These are phyloP conservation scores for Gilbertella persicaria DNA, from an alignment of 371 early-diverging fungal genomes.

Conservation along the genomic window DNA sequence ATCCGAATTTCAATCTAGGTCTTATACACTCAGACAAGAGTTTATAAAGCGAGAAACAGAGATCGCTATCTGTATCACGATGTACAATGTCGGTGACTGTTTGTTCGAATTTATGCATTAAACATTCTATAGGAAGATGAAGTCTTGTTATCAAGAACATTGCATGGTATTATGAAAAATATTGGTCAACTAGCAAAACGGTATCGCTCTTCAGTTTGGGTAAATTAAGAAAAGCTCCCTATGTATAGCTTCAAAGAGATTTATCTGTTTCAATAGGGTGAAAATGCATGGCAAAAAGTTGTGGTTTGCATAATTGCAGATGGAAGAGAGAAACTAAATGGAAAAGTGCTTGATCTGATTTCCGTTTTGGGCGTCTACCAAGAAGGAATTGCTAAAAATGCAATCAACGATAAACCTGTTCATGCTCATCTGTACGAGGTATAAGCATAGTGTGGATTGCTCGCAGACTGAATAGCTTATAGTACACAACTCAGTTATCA, in stretches of 20 bases:
- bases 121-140: constrained; percentile 86
- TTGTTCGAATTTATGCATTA: neutral
- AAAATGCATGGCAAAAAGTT: constrained; percentile 88
- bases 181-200: constrained; percentile 81
- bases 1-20: constrained; percentile 69
- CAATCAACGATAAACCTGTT: constrained; percentile 59
- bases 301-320: constrained; percentile 88
- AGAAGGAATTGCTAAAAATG: constrained; percentile 81
- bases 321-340: constrained; percentile 74
- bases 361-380: constrained; percentile 90
- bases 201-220: constrained; percentile 63
- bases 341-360: constrained; percentile 76
- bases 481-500: constrained; percentile 84
- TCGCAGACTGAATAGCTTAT: no score
- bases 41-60: constrained; percentile 75
- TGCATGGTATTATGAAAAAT: constrained; percentile 86
- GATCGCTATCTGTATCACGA: constrained; percentile 85
- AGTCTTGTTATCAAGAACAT: constrained; percentile 81
- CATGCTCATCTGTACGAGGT: constrained; percentile 85
- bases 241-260: no score
- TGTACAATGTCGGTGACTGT: constrained; percentile 75
- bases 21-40: constrained; percentile 82
- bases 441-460: no score
- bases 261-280: constrained; percentile 64
- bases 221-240: no score